Evolutionary conservation across 495 filamentous ascomycete species (phyloP), one percentile per base, ranked within the genome.

Genomic region (Xylaria grammica): DNA sequence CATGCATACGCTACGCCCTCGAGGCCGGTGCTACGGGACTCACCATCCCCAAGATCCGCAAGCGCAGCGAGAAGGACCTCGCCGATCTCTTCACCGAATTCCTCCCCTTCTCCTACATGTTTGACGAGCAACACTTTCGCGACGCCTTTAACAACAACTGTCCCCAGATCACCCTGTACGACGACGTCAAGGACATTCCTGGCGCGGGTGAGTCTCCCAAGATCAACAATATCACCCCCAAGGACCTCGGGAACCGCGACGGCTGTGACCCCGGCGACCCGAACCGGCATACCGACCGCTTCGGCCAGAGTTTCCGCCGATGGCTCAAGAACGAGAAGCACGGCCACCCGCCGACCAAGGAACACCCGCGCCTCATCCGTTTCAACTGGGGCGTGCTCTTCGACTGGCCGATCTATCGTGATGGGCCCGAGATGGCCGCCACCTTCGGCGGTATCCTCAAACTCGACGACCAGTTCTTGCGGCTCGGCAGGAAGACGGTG

Each of bases 1-100:
- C 78, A 27, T 85, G 82, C 62, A 48, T 84, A 7, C 78, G 82
- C n/a, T 84, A 81, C 65, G 80, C 75, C 10, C 74, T 85, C 51
- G 82, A 85, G 45, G 81, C 81, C 49, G 82, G 82, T 29, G 82
- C 80, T 20, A 77, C 80, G 3, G 76, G 72, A 6, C 59, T 84
- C 26, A 73, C 81, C 10, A 67, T 84, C 34, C 81, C 81, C 30
- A 73, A 67, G 56, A 80, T 84, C 40, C 66, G 70, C 6, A 74
- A 74, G 9, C 76, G 79, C 46, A 74, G 72, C 29, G 71, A 73
- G 20, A 65, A 72, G 24, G 70, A 81, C 48, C 73, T 79, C 4
- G 67, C 78, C 24, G 70, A 75, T 45, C 66, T 81, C 7, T 76
- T 74, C 63, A 68, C 68, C 45, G 71, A 68, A 4, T 74, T 78